Evolutionary conservation across 2,329 filamentous ascomycete genomes (phyloP).

Genomic region (Botrytis hyacinthi): DNA sequence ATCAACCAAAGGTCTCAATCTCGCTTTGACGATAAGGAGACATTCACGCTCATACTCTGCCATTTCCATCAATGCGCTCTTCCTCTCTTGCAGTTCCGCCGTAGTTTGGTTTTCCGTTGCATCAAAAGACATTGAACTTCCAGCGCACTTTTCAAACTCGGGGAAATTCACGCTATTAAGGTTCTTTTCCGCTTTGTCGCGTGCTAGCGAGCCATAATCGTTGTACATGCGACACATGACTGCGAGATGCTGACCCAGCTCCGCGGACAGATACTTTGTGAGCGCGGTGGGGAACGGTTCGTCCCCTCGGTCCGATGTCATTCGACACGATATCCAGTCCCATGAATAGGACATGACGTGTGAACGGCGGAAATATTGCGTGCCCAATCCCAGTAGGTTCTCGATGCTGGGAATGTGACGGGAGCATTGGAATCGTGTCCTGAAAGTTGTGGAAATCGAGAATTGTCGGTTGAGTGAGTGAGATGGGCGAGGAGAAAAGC

Average conservation of each 20-base stretch:
- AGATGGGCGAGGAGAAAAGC: background rate
- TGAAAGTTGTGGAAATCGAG: background rate
- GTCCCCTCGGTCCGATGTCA: background rate
- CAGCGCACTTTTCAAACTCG: background rate
- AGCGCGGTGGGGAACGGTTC: background rate
- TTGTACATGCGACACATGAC: constrained; percentile 40
- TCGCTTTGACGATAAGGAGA: background rate
- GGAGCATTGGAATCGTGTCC: background rate
- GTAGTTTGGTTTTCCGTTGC: background rate
- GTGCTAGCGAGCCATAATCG: constrained; percentile 38
- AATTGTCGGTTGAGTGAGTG: background rate
- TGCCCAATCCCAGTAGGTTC: background rate
- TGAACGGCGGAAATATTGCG: constrained; percentile 9
- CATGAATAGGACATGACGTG: constrained; percentile 19
- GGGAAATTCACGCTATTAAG: constrained; percentile 40
- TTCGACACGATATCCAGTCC: constrained; percentile 7
- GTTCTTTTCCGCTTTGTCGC: constrained; percentile 38
- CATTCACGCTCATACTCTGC: background rate
- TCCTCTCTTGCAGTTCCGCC: background rate
- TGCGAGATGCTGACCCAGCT: constrained; percentile 30
- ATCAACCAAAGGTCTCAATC: background rate
- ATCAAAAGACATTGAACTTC: background rate
- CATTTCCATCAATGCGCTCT: background rate
- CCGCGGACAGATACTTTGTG: constrained; percentile 18
- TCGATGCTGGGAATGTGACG: background rate